These are phyloP conservation scores for Plantago major DNA, from an alignment of 257 asterid genomes.

Conservation along the genomic window DNA sequence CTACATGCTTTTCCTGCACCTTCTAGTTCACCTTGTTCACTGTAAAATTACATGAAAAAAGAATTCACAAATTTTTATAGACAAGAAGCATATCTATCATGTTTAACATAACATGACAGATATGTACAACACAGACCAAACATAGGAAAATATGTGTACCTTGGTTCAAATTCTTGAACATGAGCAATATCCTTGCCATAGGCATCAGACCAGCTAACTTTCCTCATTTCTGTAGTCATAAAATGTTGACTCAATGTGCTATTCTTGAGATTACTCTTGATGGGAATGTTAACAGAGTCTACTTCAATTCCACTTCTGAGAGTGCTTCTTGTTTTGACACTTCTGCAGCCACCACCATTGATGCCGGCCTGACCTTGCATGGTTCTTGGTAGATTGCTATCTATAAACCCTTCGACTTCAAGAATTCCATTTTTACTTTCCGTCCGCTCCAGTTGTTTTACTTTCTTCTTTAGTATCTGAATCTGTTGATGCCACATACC, in stretches of 20 bases:
- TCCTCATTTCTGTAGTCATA: slow-evolving; percentile 31
- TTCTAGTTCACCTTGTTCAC: slow-evolving; percentile 38
- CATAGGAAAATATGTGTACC: slow-evolving; percentile 28
- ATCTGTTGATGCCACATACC: slow-evolving; percentile 46
- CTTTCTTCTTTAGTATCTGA: slow-evolving; percentile 41
- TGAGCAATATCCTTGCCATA: slow-evolving; percentile 65
- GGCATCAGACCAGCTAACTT: slow-evolving; percentile 67
- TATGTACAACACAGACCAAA: too few species aligned
- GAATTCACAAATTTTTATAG: not conserved
- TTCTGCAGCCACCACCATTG: not conserved
- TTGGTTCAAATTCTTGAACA: slow-evolving; percentile 65
- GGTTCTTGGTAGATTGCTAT: not conserved
- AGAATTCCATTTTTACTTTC: slow-evolving; percentile 14
- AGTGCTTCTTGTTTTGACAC: not conserved
- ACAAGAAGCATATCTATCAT: not conserved
- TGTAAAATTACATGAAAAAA: slow-evolving; percentile 10
- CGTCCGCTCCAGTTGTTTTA: not conserved
- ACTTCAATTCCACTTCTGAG: slow-evolving; percentile 9
- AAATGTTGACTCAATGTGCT: slow-evolving; percentile 8
- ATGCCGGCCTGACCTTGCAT: slow-evolving; percentile 7
- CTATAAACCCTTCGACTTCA: slow-evolving; percentile 13
- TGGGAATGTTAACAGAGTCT: slow-evolving; percentile 23
- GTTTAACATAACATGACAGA: not conserved
- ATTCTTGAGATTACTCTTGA: slow-evolving; percentile 63
- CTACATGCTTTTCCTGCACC: slow-evolving; percentile 37